phyloP scores from a whole-genome alignment of 306 rosid species.

The Cucumis melo region DNA sequence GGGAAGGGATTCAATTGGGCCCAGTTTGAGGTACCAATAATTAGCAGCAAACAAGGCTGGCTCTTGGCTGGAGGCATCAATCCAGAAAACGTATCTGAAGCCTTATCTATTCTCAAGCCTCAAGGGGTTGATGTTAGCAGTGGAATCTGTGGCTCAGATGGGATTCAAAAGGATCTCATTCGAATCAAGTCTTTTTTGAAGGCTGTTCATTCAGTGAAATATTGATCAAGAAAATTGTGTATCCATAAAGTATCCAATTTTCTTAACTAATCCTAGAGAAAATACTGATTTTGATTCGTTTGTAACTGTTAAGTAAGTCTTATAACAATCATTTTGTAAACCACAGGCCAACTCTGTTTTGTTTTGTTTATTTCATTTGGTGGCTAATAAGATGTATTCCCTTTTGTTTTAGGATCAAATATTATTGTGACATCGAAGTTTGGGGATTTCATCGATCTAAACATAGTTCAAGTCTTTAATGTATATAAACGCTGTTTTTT shows the following conservation, averaged over 20 bases:
- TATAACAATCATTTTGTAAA: not conserved
- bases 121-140: slow-evolving; percentile 85
- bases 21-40: slow-evolving; percentile 48
- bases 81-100: slow-evolving; percentile 54
- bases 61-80: slow-evolving; percentile 87
- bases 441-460: not conserved
- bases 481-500: not conserved
- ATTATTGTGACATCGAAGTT: not conserved
- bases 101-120: slow-evolving; percentile 54
- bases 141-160: slow-evolving; percentile 73
- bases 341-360: not conserved
- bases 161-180: slow-evolving; percentile 56
- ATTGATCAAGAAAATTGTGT: slow-evolving; percentile 13
- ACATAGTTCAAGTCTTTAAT: no score
- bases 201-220: slow-evolving; percentile 32
- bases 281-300: not conserved
- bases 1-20: slow-evolving; percentile 73
- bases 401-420: not conserved
- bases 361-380: not conserved
- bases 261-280: not conserved
- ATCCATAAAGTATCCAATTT: not conserved
- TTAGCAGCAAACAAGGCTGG: slow-evolving; percentile 83
- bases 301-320: not conserved
- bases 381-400: not conserved
- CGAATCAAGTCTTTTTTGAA: slow-evolving; percentile 44